phyloP scores from a whole-genome alignment of 1,139 yeast species.

The Saccharomycopsis crataegensis region DNA sequence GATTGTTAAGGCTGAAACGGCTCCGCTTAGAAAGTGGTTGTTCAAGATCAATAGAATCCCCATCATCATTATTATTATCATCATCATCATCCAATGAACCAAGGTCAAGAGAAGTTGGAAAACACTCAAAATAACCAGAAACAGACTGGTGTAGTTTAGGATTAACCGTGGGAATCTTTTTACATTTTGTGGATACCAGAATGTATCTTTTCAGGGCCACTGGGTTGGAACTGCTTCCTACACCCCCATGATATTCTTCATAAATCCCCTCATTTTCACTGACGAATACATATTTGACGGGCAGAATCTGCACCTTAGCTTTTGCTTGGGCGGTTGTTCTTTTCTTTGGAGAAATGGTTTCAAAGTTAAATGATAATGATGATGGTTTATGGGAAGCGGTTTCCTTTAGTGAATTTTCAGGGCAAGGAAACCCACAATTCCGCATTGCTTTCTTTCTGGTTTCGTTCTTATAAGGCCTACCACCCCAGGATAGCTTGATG shows the following conservation, averaged over 20 bases:
- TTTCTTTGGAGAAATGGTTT: no score
- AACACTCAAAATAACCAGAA: no score
- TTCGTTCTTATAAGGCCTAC: conserved; percentile 51
- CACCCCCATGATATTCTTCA: neutral
- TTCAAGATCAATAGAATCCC: neutral
- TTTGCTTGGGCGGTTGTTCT: no score
- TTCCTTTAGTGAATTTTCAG: neutral
- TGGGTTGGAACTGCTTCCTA: neutral
- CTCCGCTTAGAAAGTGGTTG: neutral
- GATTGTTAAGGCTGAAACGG: no score
- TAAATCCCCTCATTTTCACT: neutral
- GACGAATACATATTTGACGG: neutral
- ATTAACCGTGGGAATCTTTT: neutral
- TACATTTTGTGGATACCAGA: neutral
- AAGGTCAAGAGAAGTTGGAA: no score
- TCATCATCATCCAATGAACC: neutral
- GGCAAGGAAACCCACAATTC: conserved; percentile 15
- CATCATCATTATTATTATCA: neutral
- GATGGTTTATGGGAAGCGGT: no score
- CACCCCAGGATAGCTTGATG: conserved; percentile 68
- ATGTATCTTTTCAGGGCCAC: neutral
- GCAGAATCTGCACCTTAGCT: neutral
- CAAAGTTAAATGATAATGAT: no score
- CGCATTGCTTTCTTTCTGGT: conserved; percentile 19
- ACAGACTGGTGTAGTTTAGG: neutral